Percentiles rank a stretch among this genome's conserved stretches.
phyloP scores from a whole-genome alignment of 1,284 basidiomycete genomes.

The Lentinula novae-zelandiae region DNA sequence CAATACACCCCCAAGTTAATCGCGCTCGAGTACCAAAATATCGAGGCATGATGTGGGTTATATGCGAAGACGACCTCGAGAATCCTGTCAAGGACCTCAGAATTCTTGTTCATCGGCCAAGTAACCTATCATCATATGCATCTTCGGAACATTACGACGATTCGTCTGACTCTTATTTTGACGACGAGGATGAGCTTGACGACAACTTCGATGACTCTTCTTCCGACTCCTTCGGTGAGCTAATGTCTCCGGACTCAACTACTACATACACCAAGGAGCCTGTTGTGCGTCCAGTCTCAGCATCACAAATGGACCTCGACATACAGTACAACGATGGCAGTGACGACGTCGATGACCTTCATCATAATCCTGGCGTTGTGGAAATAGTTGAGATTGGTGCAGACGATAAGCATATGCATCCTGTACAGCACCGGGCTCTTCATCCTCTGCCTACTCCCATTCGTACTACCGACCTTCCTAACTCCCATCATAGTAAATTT shows the following conservation, averaged over 20 bases:
- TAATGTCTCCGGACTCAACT: neutral
- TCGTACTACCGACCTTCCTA: constrained; percentile 12
- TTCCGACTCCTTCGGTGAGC: constrained; percentile 17
- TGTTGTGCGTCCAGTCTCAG: neutral
- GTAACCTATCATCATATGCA: constrained; percentile 23
- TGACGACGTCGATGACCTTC: constrained; percentile 13
- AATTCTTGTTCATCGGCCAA: constrained; percentile 10
- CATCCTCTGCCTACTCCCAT: constrained; percentile 9
- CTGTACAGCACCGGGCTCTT: constrained; percentile 31
- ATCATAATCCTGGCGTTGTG: constrained; percentile 15
- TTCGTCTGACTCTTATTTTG: constrained; percentile 26
- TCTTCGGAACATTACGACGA: constrained; percentile 36
- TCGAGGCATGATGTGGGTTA: constrained; percentile 73
- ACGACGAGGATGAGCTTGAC: constrained; percentile 28
- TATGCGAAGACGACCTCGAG: constrained; percentile 62
- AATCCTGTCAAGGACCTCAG: constrained; percentile 13
- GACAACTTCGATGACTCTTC: constrained; percentile 17
- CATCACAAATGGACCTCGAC: constrained; percentile 14
- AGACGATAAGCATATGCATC: constrained; percentile 42
- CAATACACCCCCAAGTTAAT: constrained; percentile 15
- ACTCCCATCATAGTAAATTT: constrained; percentile 13
- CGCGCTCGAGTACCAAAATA: constrained; percentile 35
- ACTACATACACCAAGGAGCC: constrained; percentile 9
- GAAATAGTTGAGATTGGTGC: constrained; percentile 18
- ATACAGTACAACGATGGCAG: constrained; percentile 12